Evolutionary conservation across 805 yeast genomes (phyloP).

Genomic region (Saccharomycopsis selenospora): DNA sequence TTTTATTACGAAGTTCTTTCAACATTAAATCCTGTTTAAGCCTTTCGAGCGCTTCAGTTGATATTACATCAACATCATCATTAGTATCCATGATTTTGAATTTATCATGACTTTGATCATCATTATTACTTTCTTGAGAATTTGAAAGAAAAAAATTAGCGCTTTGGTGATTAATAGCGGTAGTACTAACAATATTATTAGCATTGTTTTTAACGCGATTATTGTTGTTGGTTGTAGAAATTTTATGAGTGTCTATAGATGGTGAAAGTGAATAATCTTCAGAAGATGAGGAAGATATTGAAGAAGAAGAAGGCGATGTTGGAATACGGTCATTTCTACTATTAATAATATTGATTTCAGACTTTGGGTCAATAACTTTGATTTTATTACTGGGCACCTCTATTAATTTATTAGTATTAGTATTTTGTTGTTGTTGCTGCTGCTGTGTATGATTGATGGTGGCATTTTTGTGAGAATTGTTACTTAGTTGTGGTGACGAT

Average conservation of each 20-base stretch:
- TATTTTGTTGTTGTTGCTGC: no score
- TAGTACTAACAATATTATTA: no score
- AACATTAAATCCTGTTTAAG: slow-evolving; percentile 1
- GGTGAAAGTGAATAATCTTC: no score
- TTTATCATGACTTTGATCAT: no score
- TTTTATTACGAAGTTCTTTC: not conserved
- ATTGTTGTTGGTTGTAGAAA: no score
- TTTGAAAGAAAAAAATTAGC: not conserved
- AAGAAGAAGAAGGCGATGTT: not conserved
- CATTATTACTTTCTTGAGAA: not conserved
- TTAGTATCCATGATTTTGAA: no score
- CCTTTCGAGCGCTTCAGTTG: not conserved
- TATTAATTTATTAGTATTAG: no score
- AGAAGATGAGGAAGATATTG: not conserved
- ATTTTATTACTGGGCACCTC: slow-evolving; percentile 1
- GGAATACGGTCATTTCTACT: not conserved
- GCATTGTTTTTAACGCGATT: no score
- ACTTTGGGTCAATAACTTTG: slow-evolving; percentile 8
- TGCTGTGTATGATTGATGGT: not conserved
- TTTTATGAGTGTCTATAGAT: no score
- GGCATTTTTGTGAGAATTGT: not conserved
- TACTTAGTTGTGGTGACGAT: not conserved
- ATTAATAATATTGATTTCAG: slow-evolving; percentile 8
- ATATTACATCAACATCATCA: not conserved
- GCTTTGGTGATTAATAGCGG: not conserved